Conservation (phyloP, 306 rosid species). For the Echinosophora koreensis region DNA sequence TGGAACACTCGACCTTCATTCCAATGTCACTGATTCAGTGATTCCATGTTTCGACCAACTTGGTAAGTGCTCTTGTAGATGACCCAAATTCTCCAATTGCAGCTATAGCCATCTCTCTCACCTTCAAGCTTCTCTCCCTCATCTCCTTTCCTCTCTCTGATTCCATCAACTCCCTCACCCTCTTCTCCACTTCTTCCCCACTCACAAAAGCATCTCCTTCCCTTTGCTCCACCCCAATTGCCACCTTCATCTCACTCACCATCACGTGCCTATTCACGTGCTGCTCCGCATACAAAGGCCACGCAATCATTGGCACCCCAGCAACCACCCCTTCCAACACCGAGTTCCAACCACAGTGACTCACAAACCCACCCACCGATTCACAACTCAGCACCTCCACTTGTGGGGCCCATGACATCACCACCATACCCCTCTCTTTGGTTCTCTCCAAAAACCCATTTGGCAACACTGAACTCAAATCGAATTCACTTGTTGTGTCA, state of each 20-base stretch:
- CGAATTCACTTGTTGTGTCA: neutral
- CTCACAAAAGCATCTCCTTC: slow-evolving; percentile 46
- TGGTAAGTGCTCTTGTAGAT: slow-evolving; percentile 43
- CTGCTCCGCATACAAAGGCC: slow-evolving; percentile 53
- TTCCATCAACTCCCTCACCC: slow-evolving; percentile 43
- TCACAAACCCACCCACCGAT: slow-evolving; percentile 50
- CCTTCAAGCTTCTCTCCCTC: slow-evolving; percentile 33
- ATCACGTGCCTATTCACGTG: slow-evolving; percentile 50
- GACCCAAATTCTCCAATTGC: slow-evolving; percentile 45
- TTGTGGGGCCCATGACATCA: slow-evolving; percentile 48
- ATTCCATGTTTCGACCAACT: slow-evolving; percentile 45
- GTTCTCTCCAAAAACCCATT: slow-evolving; percentile 49
- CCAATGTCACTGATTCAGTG: neutral
- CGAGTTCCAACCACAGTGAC: slow-evolving; percentile 57
- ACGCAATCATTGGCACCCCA: slow-evolving; percentile 55
- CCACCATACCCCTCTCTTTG: slow-evolving; percentile 43
- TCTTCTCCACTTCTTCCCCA: slow-evolving; percentile 42
- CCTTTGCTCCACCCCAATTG: slow-evolving; percentile 43
- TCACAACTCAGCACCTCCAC: slow-evolving; percentile 45
- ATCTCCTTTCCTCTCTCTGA: slow-evolving; percentile 32
- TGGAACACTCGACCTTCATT: too few relatives aligned
- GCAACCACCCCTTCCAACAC: slow-evolving; percentile 53
- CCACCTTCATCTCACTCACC: slow-evolving; percentile 50
- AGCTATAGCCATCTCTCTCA: slow-evolving; percentile 39
- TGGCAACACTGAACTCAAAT: slow-evolving; percentile 35